Evolutionary conservation across 1,139 yeast species (phyloP).

Genomic region (Trichomonascaceae sp.): DNA sequence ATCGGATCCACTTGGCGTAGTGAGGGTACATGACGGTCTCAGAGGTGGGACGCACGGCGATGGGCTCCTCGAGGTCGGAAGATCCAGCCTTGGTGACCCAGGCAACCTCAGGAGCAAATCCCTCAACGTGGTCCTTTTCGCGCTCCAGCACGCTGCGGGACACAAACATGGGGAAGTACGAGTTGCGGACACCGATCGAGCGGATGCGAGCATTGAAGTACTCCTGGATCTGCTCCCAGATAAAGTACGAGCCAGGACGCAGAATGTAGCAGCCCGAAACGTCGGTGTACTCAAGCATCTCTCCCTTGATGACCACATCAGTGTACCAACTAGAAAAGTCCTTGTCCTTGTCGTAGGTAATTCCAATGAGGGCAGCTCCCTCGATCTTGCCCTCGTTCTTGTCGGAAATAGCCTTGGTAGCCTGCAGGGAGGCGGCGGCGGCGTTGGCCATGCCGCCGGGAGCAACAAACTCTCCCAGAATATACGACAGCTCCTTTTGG

Average conservation of each 20-base stretch:
- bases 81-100: conserved; percentile 98
- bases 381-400: conserved; percentile 35
- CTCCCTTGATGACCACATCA: conserved; percentile 90
- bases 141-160: conserved; percentile 84
- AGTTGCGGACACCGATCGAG: conserved; percentile 80
- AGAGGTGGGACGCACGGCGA: conserved; percentile 98
- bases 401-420: conserved; percentile 18
- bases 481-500: conserved; percentile 23
- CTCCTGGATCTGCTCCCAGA: conserved; percentile 90
- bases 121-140: conserved; percentile 98
- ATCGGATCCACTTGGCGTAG: conserved; percentile 97
- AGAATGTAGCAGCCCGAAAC: conserved; percentile 97
- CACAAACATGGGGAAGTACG: conserved; percentile 98
- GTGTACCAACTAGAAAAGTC: conserved; percentile 98
- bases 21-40: conserved; percentile 99
- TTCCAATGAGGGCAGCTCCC: conserved; percentile 90
- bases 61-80: conserved; percentile 92
- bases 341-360: conserved; percentile 80
- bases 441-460: conserved; percentile 23
- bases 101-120: conserved; percentile 99
- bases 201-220: conserved; percentile 77
- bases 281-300: conserved; percentile 96
- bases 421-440: conserved; percentile 26
- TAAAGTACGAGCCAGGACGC: conserved; percentile 88
- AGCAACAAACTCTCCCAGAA: background rate